phyloP scores from a whole-genome alignment of 768 basidiomycete species.

The Megacollybia marginata region DNA sequence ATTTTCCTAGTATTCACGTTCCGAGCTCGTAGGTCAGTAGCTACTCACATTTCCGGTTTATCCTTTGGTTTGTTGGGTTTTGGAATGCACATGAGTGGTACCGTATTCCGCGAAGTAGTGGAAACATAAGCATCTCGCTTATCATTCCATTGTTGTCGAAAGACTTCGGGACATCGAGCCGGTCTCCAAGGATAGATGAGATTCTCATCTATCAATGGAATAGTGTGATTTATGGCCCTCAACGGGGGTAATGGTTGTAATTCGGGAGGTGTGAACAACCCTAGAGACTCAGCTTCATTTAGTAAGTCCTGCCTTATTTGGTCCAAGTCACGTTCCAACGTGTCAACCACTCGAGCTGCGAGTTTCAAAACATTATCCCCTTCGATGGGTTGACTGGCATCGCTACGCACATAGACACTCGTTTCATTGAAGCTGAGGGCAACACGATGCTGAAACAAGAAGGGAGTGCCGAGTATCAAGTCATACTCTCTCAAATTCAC shows the following conservation, averaged over 20 bases:
- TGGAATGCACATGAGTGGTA: constrained; percentile 26
- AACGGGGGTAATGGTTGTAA: constrained; percentile 28
- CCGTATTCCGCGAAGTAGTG: constrained; percentile 20
- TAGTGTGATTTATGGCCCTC: constrained; percentile 31
- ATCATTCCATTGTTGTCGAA: constrained; percentile 20
- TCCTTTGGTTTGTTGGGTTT: constrained; percentile 16
- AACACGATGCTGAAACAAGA: constrained; percentile 24
- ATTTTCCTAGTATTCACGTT: constrained; percentile 29
- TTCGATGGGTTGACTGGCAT: constrained; percentile 9
- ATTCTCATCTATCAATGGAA: constrained; percentile 29
- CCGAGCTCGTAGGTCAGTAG: constrained; percentile 22
- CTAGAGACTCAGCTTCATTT: constrained; percentile 12
- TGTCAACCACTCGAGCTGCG: constrained; percentile 1
- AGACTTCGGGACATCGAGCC: constrained; percentile 29
- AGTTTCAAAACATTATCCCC: constrained; percentile 6
- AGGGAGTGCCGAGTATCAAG: constrained; percentile 31
- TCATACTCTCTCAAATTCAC: constrained; percentile 33
- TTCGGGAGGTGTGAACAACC: constrained; percentile 15
- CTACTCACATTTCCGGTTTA: constrained; percentile 15
- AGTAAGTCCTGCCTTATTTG: constrained; percentile 9
- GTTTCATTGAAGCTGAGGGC: constrained; percentile 18
- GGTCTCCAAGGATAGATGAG: constrained; percentile 24
- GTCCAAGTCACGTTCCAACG: constrained; percentile 7
- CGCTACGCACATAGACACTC: constrained; percentile 16
- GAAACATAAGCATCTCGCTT: constrained; percentile 22